These are phyloP conservation scores for Isatis tinctoria DNA, from an alignment of 345 rosid species.

Conservation along the genomic window DNA sequence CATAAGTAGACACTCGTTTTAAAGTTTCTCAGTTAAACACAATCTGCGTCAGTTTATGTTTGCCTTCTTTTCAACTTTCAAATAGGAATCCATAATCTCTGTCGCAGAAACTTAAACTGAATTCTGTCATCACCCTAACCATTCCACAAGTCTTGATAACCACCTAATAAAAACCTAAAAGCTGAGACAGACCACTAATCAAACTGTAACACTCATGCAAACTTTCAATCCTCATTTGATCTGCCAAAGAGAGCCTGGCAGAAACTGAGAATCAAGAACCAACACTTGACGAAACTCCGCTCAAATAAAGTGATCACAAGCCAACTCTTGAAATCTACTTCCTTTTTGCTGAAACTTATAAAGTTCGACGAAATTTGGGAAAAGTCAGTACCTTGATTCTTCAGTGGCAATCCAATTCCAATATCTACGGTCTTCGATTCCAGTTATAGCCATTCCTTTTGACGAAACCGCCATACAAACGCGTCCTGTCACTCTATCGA, in stretches of 20 bases:
- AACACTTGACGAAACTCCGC: background rate
- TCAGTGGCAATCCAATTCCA: slow-evolving; percentile 74
- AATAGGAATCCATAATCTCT: no score
- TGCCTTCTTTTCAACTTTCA: no score
- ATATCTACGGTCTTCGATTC: slow-evolving; percentile 85
- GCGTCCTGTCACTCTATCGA: slow-evolving; percentile 78
- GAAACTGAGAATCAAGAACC: background rate
- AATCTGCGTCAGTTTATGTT: background rate
- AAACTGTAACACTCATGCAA: background rate
- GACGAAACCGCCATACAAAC: slow-evolving; percentile 85
- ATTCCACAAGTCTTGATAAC: no score
- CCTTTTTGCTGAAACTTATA: background rate
- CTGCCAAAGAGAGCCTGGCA: no score
- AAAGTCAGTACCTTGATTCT: background rate
- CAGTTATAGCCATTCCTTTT: slow-evolving; percentile 74
- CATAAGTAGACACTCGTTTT: background rate
- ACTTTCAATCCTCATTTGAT: background rate
- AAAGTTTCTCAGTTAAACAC: background rate
- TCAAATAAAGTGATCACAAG: background rate
- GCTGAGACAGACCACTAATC: background rate
- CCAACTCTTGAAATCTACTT: no score
- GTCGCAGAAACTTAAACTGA: no score
- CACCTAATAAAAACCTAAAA: background rate
- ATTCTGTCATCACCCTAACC: background rate
- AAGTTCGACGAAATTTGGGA: background rate